These are phyloP conservation scores for Quercus glauca DNA, from an alignment of 306 rosid species.

Conservation along the genomic window DNA sequence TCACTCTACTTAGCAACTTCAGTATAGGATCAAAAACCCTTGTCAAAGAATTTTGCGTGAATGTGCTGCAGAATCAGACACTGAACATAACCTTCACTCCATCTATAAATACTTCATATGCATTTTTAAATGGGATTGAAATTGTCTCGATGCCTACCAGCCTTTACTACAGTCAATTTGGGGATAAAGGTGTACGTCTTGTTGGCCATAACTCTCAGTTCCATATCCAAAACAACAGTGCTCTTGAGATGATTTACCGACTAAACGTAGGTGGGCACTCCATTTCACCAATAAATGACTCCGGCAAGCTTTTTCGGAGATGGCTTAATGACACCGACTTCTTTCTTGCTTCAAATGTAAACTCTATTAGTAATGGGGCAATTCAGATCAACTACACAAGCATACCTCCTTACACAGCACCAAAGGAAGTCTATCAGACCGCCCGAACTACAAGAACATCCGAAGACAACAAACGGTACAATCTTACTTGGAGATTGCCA, in stretches of 20 bases:
- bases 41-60: background rate
- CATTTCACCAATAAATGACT: background rate
- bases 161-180: background rate
- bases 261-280: slow-evolving; percentile 25
- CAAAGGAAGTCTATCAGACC: slow-evolving; percentile 9
- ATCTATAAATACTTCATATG: background rate
- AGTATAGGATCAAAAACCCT: background rate
- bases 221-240: background rate
- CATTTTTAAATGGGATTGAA: background rate
- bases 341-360: no score
- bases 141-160: background rate
- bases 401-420: slow-evolving; percentile 10
- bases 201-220: background rate
- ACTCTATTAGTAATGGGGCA: no score
- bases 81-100: background rate
- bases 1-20: background rate
- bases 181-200: background rate
- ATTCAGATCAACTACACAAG: no score
- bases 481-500: slow-evolving; percentile 28
- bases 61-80: background rate
- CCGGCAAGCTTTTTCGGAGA: slow-evolving; percentile 26
- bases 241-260: slow-evolving; percentile 24
- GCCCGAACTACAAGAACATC: no score
- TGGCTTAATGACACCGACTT: background rate
- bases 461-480: background rate